Percentiles rank a stretch among this genome's conserved stretches.
Conservation (phyloP, 2,329 filamentous ascomycete species). For the Trichophyton rubrum region DNA sequence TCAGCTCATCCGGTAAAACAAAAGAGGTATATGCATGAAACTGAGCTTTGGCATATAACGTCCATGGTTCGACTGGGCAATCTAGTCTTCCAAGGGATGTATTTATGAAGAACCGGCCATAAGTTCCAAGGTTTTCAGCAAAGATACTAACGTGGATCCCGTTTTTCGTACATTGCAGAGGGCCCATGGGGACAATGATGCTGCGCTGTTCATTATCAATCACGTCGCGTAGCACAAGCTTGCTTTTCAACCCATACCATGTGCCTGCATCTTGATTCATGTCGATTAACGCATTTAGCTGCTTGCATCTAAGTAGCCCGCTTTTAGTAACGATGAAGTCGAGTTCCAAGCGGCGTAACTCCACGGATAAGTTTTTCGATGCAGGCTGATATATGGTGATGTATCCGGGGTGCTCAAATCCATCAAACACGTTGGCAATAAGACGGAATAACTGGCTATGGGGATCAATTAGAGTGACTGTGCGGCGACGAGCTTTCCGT, state of each 20-base stretch:
- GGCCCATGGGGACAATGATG: constrained; percentile 31
- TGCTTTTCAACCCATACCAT: constrained; percentile 39
- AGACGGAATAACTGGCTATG: constrained; percentile 29
- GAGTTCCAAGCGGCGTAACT: constrained; percentile 38
- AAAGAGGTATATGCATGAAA: constrained; percentile 25
- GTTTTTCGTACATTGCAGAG: constrained; percentile 11
- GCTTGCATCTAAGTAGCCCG: constrained; percentile 32
- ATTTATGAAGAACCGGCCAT: constrained; percentile 41
- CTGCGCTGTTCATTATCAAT: constrained; percentile 18
- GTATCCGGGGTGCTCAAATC: constrained; percentile 37
- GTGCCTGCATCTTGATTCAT: constrained; percentile 35
- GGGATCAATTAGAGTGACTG: constrained; percentile 26
- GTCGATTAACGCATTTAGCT: constrained; percentile 42
- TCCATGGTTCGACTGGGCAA: constrained; percentile 25
- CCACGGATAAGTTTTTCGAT: constrained; percentile 23
- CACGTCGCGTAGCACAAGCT: constrained; percentile 34
- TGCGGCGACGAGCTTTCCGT: constrained; percentile 18
- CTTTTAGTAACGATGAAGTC: constrained; percentile 31
- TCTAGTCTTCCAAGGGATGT: constrained; percentile 36
- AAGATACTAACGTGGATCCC: constrained; percentile 26
- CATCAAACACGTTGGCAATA: constrained; percentile 32
- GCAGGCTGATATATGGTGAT: constrained; percentile 40
- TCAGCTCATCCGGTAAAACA: constrained; percentile 20
- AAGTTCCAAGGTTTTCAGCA: constrained; percentile 19
- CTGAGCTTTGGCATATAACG: constrained; percentile 12